These are phyloP conservation scores for Calonectria ilicicola DNA, from an alignment of 2,329 filamentous ascomycete genomes.

Conservation along the genomic window DNA sequence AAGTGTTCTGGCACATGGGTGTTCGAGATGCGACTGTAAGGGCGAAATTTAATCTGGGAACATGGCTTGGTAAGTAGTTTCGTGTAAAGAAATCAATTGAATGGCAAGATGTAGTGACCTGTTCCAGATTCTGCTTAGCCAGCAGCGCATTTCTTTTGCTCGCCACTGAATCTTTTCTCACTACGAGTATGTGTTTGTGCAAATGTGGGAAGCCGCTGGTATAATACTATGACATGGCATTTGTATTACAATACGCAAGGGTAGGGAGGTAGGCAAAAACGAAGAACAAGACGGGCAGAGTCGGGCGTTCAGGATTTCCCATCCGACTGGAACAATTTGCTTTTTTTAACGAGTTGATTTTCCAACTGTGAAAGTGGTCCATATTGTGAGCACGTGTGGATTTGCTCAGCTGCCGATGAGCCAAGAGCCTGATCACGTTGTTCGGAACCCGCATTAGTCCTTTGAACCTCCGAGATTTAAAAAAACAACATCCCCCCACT, in stretches of 20 bases:
- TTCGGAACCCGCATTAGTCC: background rate
- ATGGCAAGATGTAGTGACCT: too few species aligned
- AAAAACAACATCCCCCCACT: constrained; percentile 5
- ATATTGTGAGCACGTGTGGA: background rate
- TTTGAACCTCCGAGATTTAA: background rate
- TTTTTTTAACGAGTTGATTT: background rate
- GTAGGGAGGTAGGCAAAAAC: too few species aligned
- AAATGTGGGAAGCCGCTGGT: too few species aligned
- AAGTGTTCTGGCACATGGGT: background rate
- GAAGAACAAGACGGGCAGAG: background rate
- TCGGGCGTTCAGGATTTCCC: background rate
- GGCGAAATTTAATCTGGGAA: background rate
- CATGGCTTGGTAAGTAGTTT: background rate
- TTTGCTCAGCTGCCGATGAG: background rate
- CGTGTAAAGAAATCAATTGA: too few species aligned
- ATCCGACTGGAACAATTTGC: background rate
- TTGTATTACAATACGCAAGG: background rate
- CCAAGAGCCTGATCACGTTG: constrained; percentile 8
- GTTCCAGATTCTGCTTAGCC: too few species aligned
- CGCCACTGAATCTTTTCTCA: too few species aligned
- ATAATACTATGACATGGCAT: background rate
- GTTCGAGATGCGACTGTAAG: background rate
- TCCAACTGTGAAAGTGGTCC: background rate
- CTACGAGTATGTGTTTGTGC: too few species aligned
- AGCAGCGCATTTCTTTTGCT: too few species aligned